A percentile compares a stretch with the other conserved stretches of the same genome.
These are phyloP conservation scores for Danielia reshetovae DNA, from an alignment of 805 yeast genomes.

Conservation along the genomic window DNA sequence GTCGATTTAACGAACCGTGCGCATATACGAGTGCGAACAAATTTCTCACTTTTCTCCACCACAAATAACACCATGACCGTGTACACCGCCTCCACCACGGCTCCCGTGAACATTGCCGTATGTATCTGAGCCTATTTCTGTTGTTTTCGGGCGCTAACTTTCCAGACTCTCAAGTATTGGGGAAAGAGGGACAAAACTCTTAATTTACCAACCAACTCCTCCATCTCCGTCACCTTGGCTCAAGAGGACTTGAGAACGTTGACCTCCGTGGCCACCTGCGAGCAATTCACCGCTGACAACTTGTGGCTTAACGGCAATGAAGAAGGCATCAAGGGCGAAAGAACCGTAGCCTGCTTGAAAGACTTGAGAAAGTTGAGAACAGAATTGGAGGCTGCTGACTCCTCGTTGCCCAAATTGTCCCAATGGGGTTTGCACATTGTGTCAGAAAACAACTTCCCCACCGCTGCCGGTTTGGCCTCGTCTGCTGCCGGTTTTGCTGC, in stretches of 20 bases:
- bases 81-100: slow-evolving; percentile 78
- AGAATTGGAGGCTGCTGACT: slow-evolving; percentile 54
- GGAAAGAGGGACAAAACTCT: slow-evolving; percentile 89
- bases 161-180: slow-evolving; percentile 91
- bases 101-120: slow-evolving; percentile 96
- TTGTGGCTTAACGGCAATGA: slow-evolving; percentile 83
- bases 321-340: slow-evolving; percentile 62
- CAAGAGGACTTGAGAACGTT: slow-evolving; percentile 88
- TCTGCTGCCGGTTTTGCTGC: slow-evolving; percentile 99
- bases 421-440: slow-evolving; percentile 71
- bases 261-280: slow-evolving; percentile 79
- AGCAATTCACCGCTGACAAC: slow-evolving; percentile 54
- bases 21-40: neutral
- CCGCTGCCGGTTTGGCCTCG: slow-evolving; percentile 98
- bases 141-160: too few species aligned
- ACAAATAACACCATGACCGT: slow-evolving; percentile 38
- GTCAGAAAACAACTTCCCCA: slow-evolving; percentile 95
- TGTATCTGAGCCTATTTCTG: too few species aligned
- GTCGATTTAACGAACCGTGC: too few species aligned
- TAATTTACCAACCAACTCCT: slow-evolving; percentile 93
- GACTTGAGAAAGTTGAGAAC: slow-evolving; percentile 70
- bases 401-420: slow-evolving; percentile 57
- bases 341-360: slow-evolving; percentile 68
- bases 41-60: neutral
- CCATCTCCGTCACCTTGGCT: slow-evolving; percentile 89